A percentile compares a stretch with the other conserved stretches of the same genome.
phyloP scores from a whole-genome alignment of 2,329 filamentous ascomycete genomes.

The Aspergillus sp. region DNA sequence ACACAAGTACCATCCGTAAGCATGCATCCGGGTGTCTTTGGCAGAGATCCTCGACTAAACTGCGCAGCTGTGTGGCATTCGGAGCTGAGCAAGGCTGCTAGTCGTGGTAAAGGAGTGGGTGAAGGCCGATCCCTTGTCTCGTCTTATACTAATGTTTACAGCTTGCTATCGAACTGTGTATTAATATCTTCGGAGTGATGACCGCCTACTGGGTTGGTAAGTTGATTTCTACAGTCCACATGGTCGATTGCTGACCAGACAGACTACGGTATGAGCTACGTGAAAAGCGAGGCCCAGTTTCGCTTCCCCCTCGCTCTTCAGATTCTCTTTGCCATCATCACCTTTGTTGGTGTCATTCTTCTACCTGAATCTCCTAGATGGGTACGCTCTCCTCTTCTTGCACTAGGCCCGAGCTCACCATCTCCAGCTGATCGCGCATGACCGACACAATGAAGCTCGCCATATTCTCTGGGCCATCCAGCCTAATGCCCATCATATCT shows the following conservation, averaged over 20 bases:
- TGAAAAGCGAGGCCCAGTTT: slow-evolving; percentile 27
- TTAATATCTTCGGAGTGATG: slow-evolving; percentile 32
- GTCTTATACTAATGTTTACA: slow-evolving; percentile 13
- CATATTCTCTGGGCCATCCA: slow-evolving; percentile 36
- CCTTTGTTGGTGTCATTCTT: slow-evolving; percentile 27
- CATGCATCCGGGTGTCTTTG: background rate
- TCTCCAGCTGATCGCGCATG: slow-evolving; percentile 31
- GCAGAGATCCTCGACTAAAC: background rate
- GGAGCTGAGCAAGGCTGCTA: slow-evolving; percentile 26
- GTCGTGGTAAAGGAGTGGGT: slow-evolving; percentile 28
- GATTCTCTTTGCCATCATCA: slow-evolving; percentile 29
- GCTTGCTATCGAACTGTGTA: slow-evolving; percentile 28
- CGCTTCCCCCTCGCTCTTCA: slow-evolving; percentile 34
- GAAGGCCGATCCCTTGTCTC: background rate
- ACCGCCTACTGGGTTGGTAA: slow-evolving; percentile 35
- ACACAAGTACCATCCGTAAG: slow-evolving; percentile 37
- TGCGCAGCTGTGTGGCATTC: slow-evolving; percentile 29
- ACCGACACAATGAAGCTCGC: slow-evolving; percentile 34
- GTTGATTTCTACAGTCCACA: slow-evolving; percentile 3
- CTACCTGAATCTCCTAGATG: slow-evolving; percentile 49
- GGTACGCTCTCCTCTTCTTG: slow-evolving; percentile 1
- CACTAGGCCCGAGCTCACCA: background rate
- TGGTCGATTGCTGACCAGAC: background rate
- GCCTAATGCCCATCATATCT: slow-evolving; percentile 22
- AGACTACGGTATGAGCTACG: slow-evolving; percentile 30